Evolutionary conservation across 2,329 filamentous ascomycete species (phyloP), one percentile per base, ranked within the genome.

Genomic region (Cordyceps tenuipes): DNA sequence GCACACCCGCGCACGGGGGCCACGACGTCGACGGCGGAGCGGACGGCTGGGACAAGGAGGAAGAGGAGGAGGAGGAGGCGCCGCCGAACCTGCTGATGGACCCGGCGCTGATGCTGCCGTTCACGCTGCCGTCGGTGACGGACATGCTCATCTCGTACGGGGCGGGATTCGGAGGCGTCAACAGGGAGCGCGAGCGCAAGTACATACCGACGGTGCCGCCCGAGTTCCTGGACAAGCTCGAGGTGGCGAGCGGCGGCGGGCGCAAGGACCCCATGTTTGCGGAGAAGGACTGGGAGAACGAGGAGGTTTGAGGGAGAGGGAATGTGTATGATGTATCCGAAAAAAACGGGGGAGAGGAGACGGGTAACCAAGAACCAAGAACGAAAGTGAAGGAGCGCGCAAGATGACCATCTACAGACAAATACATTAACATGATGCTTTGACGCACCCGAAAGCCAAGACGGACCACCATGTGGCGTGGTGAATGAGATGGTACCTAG

Each of bases 61-160:
- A 88, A 49, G 86, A 36, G 2, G 34, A 36, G 1, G 29, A 29
- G 23, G 23, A 23, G 7, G 31, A 90, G 62, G 79, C 85, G 15
- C 88, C 88, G 0, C 84, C 90, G 65, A 82, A 89, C 62, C 79
- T 97, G 41, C 84, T 97, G 48, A 75, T 97, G 57, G 92, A 97
- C 68, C 91, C 93, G 3, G 89, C 92, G 2, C 79, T 96, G 62
- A 96, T 97, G 82, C 81, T 99, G 29, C 94, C 94, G 0, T 99
- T 99, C 71, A 88, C 89, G n/a, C 79, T 99, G 31, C 94, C 94
- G 1, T 96, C 93, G 1, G 94, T 91, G 61, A 97, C 92, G 29
- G 94, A 99, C 72, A 99, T 99, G 94, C 81, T 97, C 52, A 85
- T 99, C 52, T 93, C 87, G 65, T 99, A 95, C 68, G 94, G 94